Percentiles rank a stretch among this genome's conserved stretches.
Conservation (phyloP, 441 rosid genomes). For the Arabidopsis hybrid region DNA sequence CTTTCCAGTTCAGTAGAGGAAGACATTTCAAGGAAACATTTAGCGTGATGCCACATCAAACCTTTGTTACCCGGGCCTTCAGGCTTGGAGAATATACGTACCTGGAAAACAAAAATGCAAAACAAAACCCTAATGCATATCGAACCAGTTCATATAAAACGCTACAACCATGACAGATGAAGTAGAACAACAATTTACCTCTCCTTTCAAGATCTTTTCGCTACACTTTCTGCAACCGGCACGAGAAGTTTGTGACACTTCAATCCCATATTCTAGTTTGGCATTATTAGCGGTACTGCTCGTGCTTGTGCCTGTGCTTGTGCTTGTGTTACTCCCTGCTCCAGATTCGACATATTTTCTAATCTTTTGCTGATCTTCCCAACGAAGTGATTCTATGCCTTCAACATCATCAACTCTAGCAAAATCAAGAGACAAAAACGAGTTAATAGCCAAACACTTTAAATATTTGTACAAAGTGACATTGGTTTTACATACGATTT, state of each 20-base stretch:
- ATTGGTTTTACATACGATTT: slow-evolving; percentile 64
- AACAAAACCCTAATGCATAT: slow-evolving; percentile 1
- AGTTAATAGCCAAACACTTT: slow-evolving; percentile 15
- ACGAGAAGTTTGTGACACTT: slow-evolving; percentile 84
- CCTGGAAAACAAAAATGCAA: slow-evolving; percentile 49
- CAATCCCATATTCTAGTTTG: slow-evolving; percentile 62
- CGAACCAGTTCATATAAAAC: slow-evolving; percentile 8
- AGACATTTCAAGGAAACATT: slow-evolving; percentile 66
- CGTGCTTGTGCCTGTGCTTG: slow-evolving; percentile 1
- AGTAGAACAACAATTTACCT: slow-evolving; percentile 59
- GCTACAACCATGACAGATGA: slow-evolving; percentile 14
- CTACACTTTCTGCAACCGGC: slow-evolving; percentile 79
- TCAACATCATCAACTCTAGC: slow-evolving; percentile 86
- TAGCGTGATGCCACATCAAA: slow-evolving; percentile 84
- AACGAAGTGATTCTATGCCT: slow-evolving; percentile 86
- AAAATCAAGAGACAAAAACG: slow-evolving; percentile 23
- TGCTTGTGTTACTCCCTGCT: slow-evolving; percentile 34
- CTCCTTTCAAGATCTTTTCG: slow-evolving; percentile 87
- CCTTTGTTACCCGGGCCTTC: slow-evolving; percentile 79
- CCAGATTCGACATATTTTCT: slow-evolving; percentile 71
- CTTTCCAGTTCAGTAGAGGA: slow-evolving; percentile 67
- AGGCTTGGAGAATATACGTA: slow-evolving; percentile 79
- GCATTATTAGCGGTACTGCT: slow-evolving; percentile 30
- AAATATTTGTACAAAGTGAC: slow-evolving; percentile 7
- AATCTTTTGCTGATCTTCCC: slow-evolving; percentile 96